Evolutionary conservation across 768 basidiomycete genomes (phyloP), one percentile per base, ranked within the genome.

Genomic region (Tubosaeta brunneosetosa): DNA sequence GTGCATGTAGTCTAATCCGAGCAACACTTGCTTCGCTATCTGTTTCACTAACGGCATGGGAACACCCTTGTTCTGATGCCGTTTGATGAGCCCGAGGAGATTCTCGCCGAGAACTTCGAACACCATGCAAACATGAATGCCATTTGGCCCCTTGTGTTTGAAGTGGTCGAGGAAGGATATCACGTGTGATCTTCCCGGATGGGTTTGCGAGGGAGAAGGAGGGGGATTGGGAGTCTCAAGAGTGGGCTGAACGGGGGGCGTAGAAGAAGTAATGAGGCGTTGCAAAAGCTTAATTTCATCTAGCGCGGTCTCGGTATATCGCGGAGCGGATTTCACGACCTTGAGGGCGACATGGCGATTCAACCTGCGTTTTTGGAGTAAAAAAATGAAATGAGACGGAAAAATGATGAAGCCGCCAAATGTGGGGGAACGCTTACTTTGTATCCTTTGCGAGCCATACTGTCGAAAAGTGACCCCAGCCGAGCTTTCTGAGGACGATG

Each of bases 231-330:
- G 81, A 49, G 79, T 78, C 2, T 74, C 66, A 1, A 76, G 64
- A 0, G 80, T 73, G 17, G 80, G 74, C 0, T 71, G 66, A 32
- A 76, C 65, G 22, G 79, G 79, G 0, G 84, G 85, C 0, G 81
- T 74, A 55, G 84, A 77, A 17, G 92, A 91, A 8, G 89, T 89
- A 71, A 95, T 94, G 60, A 97, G 85, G 7, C 94, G 87, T 63
- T 97, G 94, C 17, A 97, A 81, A 3, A 99, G 87, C 68, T 97
- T 97, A 74, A 99, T 98, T 74, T 99, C 97, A 74, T 99, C 97
- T 32, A 98, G 77, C 0, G 97, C 97, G 0, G 97, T 99, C 67
- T 99, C 95, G 1, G 95, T 99, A 71, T 99, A 99, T 45, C 97
- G 79, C 0, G 87, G 84, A 0, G 95, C 97, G 14, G 94, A 97